Evolutionary conservation across 73 alveolate species (phyloP).

Genomic region (Paramecium octaurelia): DNA sequence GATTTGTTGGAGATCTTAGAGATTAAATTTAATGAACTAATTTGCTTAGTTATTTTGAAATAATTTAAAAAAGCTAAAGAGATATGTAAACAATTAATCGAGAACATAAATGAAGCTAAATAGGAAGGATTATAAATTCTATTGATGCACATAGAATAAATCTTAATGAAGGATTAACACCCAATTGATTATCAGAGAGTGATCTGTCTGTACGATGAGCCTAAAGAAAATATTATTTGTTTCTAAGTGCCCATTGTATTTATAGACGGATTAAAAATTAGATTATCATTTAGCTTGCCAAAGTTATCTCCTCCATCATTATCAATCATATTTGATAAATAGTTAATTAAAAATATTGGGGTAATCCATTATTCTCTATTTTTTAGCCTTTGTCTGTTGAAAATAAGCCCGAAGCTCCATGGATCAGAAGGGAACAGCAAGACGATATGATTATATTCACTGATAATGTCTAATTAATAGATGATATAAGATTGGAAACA

Average conservation of each 20-base stretch:
- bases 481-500: slow-evolving; percentile 55
- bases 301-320: slow-evolving; percentile 56
- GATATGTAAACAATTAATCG: slow-evolving; percentile 27
- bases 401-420: slow-evolving; percentile 72
- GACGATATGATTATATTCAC: slow-evolving; percentile 64
- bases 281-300: slow-evolving; percentile 63
- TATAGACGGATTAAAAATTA: slow-evolving; percentile 45
- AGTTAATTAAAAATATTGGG: slow-evolving; percentile 41
- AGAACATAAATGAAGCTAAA: slow-evolving; percentile 37
- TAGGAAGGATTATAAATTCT: slow-evolving; percentile 36
- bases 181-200: background rate
- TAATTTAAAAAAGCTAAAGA: slow-evolving; percentile 41
- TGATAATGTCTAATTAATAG: slow-evolving; percentile 61
- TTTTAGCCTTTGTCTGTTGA: slow-evolving; percentile 55
- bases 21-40: slow-evolving; percentile 36
- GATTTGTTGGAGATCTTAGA: slow-evolving; percentile 54
- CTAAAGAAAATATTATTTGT: slow-evolving; percentile 59
- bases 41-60: slow-evolving; percentile 25
- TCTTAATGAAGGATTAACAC: background rate
- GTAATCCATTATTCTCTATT: background rate
- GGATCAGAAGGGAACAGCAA: slow-evolving; percentile 64
- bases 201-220: slow-evolving; percentile 4
- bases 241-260: slow-evolving; percentile 52
- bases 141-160: background rate
- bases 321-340: slow-evolving; percentile 41